These are phyloP conservation scores for Gastrolobium bilobum DNA, from an alignment of 306 rosid species.

Conservation along the genomic window DNA sequence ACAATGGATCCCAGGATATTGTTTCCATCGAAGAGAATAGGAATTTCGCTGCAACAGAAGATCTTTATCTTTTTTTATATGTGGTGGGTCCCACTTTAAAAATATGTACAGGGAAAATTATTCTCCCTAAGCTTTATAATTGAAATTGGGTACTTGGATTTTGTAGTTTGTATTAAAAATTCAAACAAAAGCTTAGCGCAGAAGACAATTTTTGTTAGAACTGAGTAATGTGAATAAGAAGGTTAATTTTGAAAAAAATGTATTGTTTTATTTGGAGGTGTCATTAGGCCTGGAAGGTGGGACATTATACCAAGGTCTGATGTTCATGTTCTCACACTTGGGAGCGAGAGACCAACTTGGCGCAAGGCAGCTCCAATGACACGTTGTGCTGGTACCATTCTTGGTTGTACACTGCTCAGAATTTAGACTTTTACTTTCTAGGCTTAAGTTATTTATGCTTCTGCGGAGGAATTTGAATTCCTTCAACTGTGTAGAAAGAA, in stretches of 20 bases:
- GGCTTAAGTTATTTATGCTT: conserved; percentile 50
- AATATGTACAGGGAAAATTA: too few species aligned
- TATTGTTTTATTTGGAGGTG: too few species aligned
- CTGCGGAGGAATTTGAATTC: conserved; percentile 46
- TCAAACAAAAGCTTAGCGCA: not conserved
- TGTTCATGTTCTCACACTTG: conserved; percentile 80
- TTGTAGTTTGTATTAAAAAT: not conserved
- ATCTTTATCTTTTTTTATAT: too few species aligned
- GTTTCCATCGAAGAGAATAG: too few species aligned
- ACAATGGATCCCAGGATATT: too few species aligned
- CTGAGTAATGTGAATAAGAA: too few species aligned
- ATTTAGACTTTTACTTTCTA: conserved; percentile 64
- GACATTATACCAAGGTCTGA: conserved; percentile 80
- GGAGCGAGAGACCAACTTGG: conserved; percentile 88
- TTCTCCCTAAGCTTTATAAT: too few species aligned
- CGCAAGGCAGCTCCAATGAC: conserved; percentile 89
- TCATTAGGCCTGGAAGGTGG: conserved; percentile 83
- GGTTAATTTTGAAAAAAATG: too few species aligned
- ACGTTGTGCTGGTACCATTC: conserved; percentile 84
- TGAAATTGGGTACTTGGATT: not conserved
- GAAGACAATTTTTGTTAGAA: conserved; percentile 1
- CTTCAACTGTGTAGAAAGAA: conserved; percentile 51
- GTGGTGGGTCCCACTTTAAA: too few species aligned
- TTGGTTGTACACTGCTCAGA: conserved; percentile 88
- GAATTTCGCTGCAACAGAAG: too few species aligned